Base-by-base conservation (phyloP, 2,329 filamentous ascomycete genomes). In the Pseudocercospora musae region DNA sequence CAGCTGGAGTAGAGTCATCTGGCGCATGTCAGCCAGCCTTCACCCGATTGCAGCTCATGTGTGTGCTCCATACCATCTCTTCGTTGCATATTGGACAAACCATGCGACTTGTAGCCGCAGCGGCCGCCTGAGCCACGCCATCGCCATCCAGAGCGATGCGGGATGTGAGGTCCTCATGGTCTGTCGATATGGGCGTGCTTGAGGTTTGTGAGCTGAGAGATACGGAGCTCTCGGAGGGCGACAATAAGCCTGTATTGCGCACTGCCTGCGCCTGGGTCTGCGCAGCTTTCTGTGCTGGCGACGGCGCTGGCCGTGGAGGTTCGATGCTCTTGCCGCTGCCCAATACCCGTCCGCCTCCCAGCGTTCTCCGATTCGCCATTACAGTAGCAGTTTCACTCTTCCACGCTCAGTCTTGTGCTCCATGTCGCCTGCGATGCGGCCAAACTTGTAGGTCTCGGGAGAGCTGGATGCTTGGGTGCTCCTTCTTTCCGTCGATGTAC, bases 71-170 rank as follows among this genome's bases (percentile, higher is more conserved):
- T 80, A 95, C 92, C 95, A 99, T 99, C 77, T 97, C 93, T 79
- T 98, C 96, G 70, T 88, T 92, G 78, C 95, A 99, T 74, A 99
- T 99, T n/a, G 95, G 95, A 76, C 95, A 99, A 59, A 94, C 87
- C 62, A 99, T 86, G 76, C 85, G 85, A 67, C 85, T 85, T 68
- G 84, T 85, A 59, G 86, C 79, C 57, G 86, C 83, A 54, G 79
- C 82, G 66, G 83, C 82, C 64, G 80, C 83, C 57, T 83, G 81
- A 18, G 82, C 80, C 70, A 81, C 78, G 44, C 81, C 81, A 65
- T 82, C 81, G 78, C 85, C 83, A 46, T 85, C 85, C 56, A 95
- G 79, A 59, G 89, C 92, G 70, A 97, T 89, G 72, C 90, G 89
- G 59, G 92, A 91, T 40, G 86, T 85, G 58, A 97, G 84, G 73